Evolutionary conservation across 768 basidiomycete genomes (phyloP), one percentile per base, ranked within the genome.

Genomic region (Pholiota molesta): DNA sequence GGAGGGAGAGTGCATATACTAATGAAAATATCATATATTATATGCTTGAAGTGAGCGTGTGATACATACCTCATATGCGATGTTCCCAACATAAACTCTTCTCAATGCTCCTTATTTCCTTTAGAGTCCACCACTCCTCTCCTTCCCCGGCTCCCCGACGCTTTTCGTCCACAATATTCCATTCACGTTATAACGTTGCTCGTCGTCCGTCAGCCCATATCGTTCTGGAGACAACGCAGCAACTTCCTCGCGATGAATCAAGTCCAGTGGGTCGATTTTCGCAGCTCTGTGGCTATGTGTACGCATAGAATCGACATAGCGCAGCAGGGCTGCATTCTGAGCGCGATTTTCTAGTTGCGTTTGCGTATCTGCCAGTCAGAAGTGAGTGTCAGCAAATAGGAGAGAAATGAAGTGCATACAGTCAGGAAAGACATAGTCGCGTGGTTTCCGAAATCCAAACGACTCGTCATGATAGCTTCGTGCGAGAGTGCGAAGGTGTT

Each of bases 291-390:
- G 94, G 0, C 90, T 91, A 65, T 94, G 91, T 0, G 81, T 88
- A n/a, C 94, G 84, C 67, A 97, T 83, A 1, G 91, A 89, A 71
- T 97, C 95, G 11, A 95, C 92, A 70, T 95, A 96, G 35, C 95
- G 90, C 47, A 96, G 77, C 17, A 97, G 78, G 3, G 92, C 79
- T 0, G 94, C 69, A 49, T 96, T 95, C 3, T 72, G 70, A 14
- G 80, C 80, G 9, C 95, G 83, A 73, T 92, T 92, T 55, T 79
- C 71, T 14, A 94, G 79, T 66, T 93, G 91, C 0, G 78, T 76
- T 1, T 81, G 72, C 2, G 86, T 90, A 69, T 92, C 91, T 92
- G 59, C 39, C 35, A 13, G 21, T 9, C 13, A 31, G n/a, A 35
- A 55, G 47, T 54, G 52, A 40, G 53, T 14, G 47, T 8, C 10